Base-by-base conservation (phyloP, 441 rosid genomes). In the Syzygium syzygioides region DNA sequence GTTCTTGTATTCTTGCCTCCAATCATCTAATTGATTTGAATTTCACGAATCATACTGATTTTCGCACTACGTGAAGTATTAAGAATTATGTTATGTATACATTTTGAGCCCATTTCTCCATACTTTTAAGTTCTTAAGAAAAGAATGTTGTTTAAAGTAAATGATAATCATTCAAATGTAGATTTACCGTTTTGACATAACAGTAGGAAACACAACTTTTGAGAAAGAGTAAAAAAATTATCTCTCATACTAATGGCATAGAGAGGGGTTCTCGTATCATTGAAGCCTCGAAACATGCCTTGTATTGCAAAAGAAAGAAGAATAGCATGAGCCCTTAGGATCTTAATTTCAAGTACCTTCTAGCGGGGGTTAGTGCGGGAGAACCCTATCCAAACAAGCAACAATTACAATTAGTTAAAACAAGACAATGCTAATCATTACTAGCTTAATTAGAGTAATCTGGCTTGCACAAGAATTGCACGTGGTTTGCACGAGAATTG, bases 231-330 rank as follows among this genome's bases (percentile, higher is more conserved):
- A n/a, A 53, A 68, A 45, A 8, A n/a, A 79, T 37, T 76, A n/a
- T 86, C 48, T 18, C 20, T 71, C 1, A 23, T 90, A 95, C 96
- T 92, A 62, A 45, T 45, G 94, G 96, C 96, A 91, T 88, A 94
- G 85, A 95, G 90, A 60, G 98, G 96, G 85, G 96, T 95, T 92
- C 55, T 95, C 25, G 95, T 95, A 56, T 95, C 96, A 79, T 95
- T 95, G 88, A 95, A 93, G 45, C 96, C 96, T 88, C 7, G 89
- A 59, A 95, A 94, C 54, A 93, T 90, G 57, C 93, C 96, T 95
- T 95, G 96, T 95, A 93, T 93, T 30, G 96, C 93, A 76, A 95
- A 45, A 90, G 98, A 95, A 30, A 95, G 92, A 83, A 95, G 96
- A 88, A 95, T 93, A 10, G 95, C 95, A 55, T 96, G 96, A 91